Evolutionary conservation across 306 rosid species (phyloP), one percentile per base, ranked within the genome.

Genomic region (Prunus mume): DNA sequence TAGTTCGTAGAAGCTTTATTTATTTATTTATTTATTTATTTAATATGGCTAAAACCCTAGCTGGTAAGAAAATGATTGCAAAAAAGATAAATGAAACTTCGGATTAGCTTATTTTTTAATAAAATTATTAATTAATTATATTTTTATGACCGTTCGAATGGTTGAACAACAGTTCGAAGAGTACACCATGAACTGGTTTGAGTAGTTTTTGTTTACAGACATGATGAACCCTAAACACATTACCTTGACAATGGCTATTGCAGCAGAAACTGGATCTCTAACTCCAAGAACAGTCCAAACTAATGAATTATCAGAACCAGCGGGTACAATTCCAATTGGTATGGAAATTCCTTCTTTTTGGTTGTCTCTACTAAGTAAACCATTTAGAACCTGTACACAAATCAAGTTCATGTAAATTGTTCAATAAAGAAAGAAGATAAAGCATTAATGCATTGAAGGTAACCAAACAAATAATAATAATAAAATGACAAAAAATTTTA

Each of bases 211-310:
- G 41, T 58, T 56, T 3, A 56, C 22, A 9, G 11, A 20, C 61
- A 56, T 56, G 27, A 56, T 56, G 61, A 56, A 56, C 27, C 61
- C 27, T 64, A 9, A 15, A 73, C 49, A 46, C 17, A 55, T 77
- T 88, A 95, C 99, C 99, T 95, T 95, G 19, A 95, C 96, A 81
- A 95, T 95, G 69, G 99, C 92, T 89, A 95, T 92, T 77, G 99
- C 99, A 38, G 99, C 99, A 83, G 99, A 90, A 79, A 92, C 79
- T 13, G 97, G 97, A 86, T 95, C 99, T 83, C 96, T 82, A 73
- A 95, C 99, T 51, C 99, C 99, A 85, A 95, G 99, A 83, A 95
- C 99, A 80, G 99, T 95, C 97, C 99, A 92, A 83, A 93, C 96
- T 77, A 95, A 75, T 50, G 99, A 95, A 83, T 95, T 95, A 86